Percentiles rank a stretch among this genome's conserved stretches.
Evolutionary conservation across 805 yeast genomes (phyloP).

Genomic region (Scheffersomyces amazonensis): DNA sequence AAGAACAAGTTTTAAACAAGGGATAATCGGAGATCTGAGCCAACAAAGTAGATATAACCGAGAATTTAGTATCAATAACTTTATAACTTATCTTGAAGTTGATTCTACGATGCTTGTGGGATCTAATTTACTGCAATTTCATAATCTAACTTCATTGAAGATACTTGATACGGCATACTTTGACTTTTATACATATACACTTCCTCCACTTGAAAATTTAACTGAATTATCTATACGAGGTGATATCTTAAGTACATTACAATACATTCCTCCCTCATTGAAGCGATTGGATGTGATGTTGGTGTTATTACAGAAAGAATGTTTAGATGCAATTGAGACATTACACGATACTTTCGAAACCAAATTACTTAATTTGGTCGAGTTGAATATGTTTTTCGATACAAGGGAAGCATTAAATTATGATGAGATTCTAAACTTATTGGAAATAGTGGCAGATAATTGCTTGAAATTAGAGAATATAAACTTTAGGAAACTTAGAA

Average conservation of each 20-base stretch:
- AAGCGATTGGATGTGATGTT: neutral
- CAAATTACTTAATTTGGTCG: neutral
- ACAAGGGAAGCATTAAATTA: constrained; percentile 11
- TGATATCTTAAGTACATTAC: neutral
- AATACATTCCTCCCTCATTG: neutral
- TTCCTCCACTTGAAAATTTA: neutral
- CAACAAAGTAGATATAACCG: constrained; percentile 15
- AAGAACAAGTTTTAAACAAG: constrained; percentile 11
- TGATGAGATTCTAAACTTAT: constrained; percentile 7
- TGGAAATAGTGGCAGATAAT: constrained; percentile 2
- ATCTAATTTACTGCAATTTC: constrained; percentile 14
- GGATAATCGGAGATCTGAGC: constrained; percentile 9
- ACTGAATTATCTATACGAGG: neutral
- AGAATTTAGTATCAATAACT: constrained; percentile 13
- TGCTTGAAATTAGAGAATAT: constrained; percentile 5
- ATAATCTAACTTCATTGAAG: constrained; percentile 15
- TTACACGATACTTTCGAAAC: neutral
- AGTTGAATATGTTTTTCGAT: constrained; percentile 14
- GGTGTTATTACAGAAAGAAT: neutral
- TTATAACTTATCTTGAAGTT: constrained; percentile 21
- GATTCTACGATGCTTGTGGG: constrained; percentile 13
- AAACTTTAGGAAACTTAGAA: constrained; percentile 6
- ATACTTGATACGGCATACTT: constrained; percentile 14
- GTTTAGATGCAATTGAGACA: neutral
- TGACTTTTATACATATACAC: neutral